Percentiles rank a stretch among this genome's conserved stretches.
Conservation (phyloP, 75 land plant genomes). For the Pinus taeda region DNA sequence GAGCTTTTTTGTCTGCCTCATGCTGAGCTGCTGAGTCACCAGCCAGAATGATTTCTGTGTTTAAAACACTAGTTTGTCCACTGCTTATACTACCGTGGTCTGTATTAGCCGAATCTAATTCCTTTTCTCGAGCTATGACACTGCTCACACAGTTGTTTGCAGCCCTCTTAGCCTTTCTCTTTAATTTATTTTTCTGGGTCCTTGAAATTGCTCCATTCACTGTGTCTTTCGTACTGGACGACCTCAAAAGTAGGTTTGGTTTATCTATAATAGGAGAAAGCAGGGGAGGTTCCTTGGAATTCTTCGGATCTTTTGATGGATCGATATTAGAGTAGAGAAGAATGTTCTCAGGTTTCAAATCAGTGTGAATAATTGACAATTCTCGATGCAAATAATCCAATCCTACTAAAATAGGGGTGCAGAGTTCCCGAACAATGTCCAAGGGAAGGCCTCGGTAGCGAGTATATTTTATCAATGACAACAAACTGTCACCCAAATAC, state of each 20-base stretch:
- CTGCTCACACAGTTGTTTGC: slow-evolving; percentile 47
- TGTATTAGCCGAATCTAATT: not conserved
- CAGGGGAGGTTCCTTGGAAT: slow-evolving; percentile 41
- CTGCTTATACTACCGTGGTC: not conserved
- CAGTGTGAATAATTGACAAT: slow-evolving; percentile 80
- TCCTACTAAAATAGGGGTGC: slow-evolving; percentile 64
- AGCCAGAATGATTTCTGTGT: slow-evolving; percentile 3
- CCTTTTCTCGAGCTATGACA: slow-evolving; percentile 7
- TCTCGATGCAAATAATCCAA: slow-evolving; percentile 85
- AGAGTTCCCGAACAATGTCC: slow-evolving; percentile 66
- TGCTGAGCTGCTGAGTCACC: not conserved
- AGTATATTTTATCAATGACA: slow-evolving; percentile 63
- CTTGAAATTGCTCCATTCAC: slow-evolving; percentile 30
- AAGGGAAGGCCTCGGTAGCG: slow-evolving; percentile 75
- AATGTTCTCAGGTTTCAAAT: slow-evolving; percentile 89
- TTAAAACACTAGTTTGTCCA: not conserved
- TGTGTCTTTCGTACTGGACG: not conserved
- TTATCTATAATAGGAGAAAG: slow-evolving; percentile 57
- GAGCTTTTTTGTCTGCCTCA: slow-evolving; percentile 31
- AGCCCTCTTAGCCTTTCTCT: slow-evolving; percentile 70
- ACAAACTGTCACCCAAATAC: slow-evolving; percentile 81
- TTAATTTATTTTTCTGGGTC: slow-evolving; percentile 67
- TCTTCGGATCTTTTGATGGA: slow-evolving; percentile 71
- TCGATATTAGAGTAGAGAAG: slow-evolving; percentile 66
- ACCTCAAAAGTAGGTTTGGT: slow-evolving; percentile 8